Evolutionary conservation across 257 asterid genomes (phyloP).

Genomic region (Nicotiana paniculata): DNA sequence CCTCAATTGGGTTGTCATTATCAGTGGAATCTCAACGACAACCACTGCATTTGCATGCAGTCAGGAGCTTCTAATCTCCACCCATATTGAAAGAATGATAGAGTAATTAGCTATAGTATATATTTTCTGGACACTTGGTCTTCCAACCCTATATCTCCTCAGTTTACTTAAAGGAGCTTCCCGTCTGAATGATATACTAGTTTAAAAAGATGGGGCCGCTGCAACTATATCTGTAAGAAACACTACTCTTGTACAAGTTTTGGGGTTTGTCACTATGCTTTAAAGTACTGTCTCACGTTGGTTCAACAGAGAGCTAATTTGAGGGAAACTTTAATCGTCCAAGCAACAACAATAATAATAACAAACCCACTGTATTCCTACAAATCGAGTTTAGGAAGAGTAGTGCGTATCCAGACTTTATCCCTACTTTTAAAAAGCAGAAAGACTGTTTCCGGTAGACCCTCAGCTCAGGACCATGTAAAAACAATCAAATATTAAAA

Average conservation of each 20-base stretch:
- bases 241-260: background rate
- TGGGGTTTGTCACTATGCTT: background rate
- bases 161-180: background rate
- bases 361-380: too few species aligned
- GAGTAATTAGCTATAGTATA: background rate
- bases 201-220: background rate
- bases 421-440: too few species aligned
- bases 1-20: conserved; percentile 3
- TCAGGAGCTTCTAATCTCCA: background rate
- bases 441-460: too few species aligned
- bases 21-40: conserved; percentile 9
- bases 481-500: background rate
- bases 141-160: background rate
- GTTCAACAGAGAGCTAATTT: too few species aligned
- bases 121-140: background rate
- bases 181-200: background rate
- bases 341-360: background rate
- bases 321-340: background rate
- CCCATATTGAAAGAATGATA: background rate
- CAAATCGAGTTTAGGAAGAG: too few species aligned
- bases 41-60: background rate
- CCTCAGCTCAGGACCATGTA: too few species aligned
- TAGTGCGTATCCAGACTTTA: too few species aligned
- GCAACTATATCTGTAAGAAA: background rate
- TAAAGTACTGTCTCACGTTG: background rate